Percentiles rank a stretch among this genome's conserved stretches.
Conservation (phyloP, 306 rosid species). For the Pyrus communis region DNA sequence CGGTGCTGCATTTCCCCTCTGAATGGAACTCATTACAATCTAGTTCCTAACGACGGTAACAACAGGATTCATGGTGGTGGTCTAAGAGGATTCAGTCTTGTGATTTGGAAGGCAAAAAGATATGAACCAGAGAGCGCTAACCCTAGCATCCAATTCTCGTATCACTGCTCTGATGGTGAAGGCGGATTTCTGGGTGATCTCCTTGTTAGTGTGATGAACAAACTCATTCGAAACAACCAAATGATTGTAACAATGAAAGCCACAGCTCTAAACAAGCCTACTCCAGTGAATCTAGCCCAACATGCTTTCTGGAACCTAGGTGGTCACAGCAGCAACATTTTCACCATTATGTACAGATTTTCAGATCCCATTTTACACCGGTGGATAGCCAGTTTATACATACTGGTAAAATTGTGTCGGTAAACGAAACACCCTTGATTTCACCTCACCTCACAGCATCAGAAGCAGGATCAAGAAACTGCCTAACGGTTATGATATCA, state of each 20-base stretch:
- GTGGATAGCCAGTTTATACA: neutral
- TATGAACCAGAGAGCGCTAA: neutral
- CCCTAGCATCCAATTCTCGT: neutral
- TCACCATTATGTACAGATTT: slow-evolving; percentile 3
- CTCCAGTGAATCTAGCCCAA: slow-evolving; percentile 5
- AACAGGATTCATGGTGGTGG: slow-evolving; percentile 15
- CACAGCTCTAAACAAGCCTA: slow-evolving; percentile 6
- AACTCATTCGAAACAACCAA: neutral
- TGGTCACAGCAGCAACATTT: slow-evolving; percentile 4
- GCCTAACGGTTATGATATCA: slow-evolving; percentile 2
- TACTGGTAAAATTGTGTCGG: neutral
- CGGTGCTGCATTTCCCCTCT: neutral
- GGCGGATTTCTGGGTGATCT: slow-evolving; percentile 5
- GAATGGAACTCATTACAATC: neutral
- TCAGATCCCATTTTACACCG: neutral
- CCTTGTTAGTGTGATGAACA: neutral
- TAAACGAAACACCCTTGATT: slow-evolving; percentile 8
- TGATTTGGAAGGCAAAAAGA: neutral
- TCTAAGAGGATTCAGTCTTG: slow-evolving; percentile 8
- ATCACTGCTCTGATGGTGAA: neutral
- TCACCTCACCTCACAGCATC: neutral
- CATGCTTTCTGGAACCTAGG: slow-evolving; percentile 17
- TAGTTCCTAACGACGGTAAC: slow-evolving; percentile 1
- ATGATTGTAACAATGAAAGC: slow-evolving; percentile 4
- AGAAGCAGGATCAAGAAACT: neutral